A percentile compares a stretch with the other conserved stretches of the same genome.
Conservation (phyloP, 2,329 filamentous ascomycete genomes). For the Sphaerulina musiva region DNA sequence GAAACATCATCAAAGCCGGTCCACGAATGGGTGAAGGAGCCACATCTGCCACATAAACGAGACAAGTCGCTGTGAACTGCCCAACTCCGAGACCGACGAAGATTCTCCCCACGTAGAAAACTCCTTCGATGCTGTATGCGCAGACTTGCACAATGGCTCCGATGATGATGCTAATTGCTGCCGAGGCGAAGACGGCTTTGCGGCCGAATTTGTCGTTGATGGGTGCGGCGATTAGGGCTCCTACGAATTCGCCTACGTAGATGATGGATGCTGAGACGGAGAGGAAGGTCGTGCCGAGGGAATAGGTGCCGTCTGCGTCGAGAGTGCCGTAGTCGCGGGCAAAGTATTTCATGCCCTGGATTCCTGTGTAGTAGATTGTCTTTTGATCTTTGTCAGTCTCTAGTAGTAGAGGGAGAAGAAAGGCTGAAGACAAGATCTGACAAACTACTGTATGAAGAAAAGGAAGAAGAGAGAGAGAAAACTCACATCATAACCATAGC, state of each 20-base stretch:
- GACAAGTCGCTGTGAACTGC: constrained; percentile 20
- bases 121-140: constrained; percentile 18
- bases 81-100: constrained; percentile 21
- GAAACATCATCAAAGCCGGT: constrained; percentile 21
- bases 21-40: constrained; percentile 20
- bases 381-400: constrained; percentile 4
- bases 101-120: constrained; percentile 20
- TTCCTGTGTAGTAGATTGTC: constrained; percentile 22
- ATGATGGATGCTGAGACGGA: constrained; percentile 22
- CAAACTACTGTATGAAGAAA: no score
- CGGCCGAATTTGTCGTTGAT: constrained; percentile 23
- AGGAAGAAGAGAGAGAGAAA: background rate
- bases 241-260: constrained; percentile 22
- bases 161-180: constrained; percentile 17
- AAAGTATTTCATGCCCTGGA: constrained; percentile 21
- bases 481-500: constrained; percentile 21
- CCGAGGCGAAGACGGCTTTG: constrained; percentile 19
- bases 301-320: constrained; percentile 14
- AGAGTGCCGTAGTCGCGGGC: constrained; percentile 17
- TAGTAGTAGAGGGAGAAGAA: background rate
- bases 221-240: constrained; percentile 18
- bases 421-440: no score
- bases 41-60: constrained; percentile 22
- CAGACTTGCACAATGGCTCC: constrained; percentile 21
- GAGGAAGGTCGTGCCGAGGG: constrained; percentile 18